A percentile compares a stretch with the other conserved stretches of the same genome.
These are phyloP conservation scores for Microcyclospora tardicrescens DNA, from an alignment of 2,329 filamentous ascomycete genomes.

Conservation along the genomic window DNA sequence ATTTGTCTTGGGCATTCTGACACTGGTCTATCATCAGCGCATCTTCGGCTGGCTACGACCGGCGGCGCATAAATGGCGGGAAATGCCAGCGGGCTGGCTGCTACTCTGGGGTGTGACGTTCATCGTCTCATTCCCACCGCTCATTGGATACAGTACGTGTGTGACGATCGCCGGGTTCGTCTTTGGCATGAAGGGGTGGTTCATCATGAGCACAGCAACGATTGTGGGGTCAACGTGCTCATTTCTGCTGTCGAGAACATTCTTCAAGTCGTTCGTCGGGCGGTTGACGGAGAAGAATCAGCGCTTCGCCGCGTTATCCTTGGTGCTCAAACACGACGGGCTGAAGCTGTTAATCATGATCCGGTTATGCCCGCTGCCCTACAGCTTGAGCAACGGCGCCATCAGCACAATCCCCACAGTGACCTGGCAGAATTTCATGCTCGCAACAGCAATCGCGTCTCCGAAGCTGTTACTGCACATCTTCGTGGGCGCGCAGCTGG, in stretches of 20 bases:
- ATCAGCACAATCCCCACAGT: slow-evolving; percentile 89
- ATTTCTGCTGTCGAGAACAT: slow-evolving; percentile 67
- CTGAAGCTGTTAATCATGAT: slow-evolving; percentile 83
- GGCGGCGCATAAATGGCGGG: slow-evolving; percentile 62
- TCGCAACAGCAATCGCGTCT: slow-evolving; percentile 68
- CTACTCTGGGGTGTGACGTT: slow-evolving; percentile 67
- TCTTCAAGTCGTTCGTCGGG: slow-evolving; percentile 68
- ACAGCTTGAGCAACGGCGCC: slow-evolving; percentile 86
- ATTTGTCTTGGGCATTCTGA: slow-evolving; percentile 49
- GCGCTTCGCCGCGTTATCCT: slow-evolving; percentile 74
- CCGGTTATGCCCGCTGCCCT: slow-evolving; percentile 81
- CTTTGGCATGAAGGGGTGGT: slow-evolving; percentile 68
- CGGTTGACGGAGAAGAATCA: slow-evolving; percentile 69
- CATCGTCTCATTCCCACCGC: slow-evolving; percentile 66
- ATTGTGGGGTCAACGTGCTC: slow-evolving; percentile 64
- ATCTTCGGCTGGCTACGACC: slow-evolving; percentile 68
- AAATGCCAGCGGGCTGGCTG: slow-evolving; percentile 55
- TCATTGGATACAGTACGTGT: slow-evolving; percentile 76
- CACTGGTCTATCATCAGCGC: slow-evolving; percentile 63
- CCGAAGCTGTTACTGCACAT: slow-evolving; percentile 86
- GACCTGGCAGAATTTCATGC: slow-evolving; percentile 57
- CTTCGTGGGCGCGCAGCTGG: slow-evolving; percentile 78
- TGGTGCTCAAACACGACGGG: slow-evolving; percentile 83
- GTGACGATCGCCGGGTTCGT: slow-evolving; percentile 58
- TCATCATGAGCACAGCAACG: slow-evolving; percentile 66